phyloP scores from a whole-genome alignment of 805 yeast genomes.

The Blastobotrys muscicola region DNA sequence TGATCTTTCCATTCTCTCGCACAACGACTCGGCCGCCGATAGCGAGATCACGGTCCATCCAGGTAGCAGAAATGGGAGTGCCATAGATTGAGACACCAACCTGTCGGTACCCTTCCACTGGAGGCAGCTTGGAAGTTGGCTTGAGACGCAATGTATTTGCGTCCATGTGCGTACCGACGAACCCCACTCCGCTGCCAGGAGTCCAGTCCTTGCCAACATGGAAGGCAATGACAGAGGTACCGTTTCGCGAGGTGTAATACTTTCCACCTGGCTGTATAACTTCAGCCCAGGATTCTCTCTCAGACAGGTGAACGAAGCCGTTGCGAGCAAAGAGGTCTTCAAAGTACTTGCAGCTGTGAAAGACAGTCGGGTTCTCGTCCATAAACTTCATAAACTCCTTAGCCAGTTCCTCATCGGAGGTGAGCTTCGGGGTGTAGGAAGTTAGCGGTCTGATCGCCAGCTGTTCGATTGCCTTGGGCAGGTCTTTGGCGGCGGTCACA shows the following conservation, averaged over 20 bases:
- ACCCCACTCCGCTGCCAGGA: slow-evolving; percentile 51
- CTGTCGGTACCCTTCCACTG: slow-evolving; percentile 64
- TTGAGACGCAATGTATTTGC: slow-evolving; percentile 59
- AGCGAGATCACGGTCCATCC: slow-evolving; percentile 86
- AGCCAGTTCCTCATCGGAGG: background rate
- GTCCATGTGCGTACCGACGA: slow-evolving; percentile 70
- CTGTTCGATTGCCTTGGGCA: no score
- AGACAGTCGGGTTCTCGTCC: slow-evolving; percentile 61
- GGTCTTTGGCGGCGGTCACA: no score
- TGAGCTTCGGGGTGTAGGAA: no score
- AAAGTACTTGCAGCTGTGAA: slow-evolving; percentile 45
- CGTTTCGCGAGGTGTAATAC: slow-evolving; percentile 54
- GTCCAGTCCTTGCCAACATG: slow-evolving; percentile 60
- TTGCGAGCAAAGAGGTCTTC: slow-evolving; percentile 34
- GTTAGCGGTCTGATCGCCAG: no score
- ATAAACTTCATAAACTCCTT: slow-evolving; percentile 48
- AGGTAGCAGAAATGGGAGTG: slow-evolving; percentile 40
- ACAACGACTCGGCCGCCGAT: slow-evolving; percentile 69
- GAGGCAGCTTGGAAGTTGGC: slow-evolving; percentile 54
- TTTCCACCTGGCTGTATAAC: slow-evolving; percentile 16
- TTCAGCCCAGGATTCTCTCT: slow-evolving; percentile 39
- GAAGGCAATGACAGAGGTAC: slow-evolving; percentile 61
- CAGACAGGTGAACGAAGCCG: slow-evolving; percentile 53
- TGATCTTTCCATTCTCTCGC: slow-evolving; percentile 29
- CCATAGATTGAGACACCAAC: slow-evolving; percentile 81